phyloP scores from a whole-genome alignment of 768 basidiomycete species.

The Macrolepiota dolichaula region DNA sequence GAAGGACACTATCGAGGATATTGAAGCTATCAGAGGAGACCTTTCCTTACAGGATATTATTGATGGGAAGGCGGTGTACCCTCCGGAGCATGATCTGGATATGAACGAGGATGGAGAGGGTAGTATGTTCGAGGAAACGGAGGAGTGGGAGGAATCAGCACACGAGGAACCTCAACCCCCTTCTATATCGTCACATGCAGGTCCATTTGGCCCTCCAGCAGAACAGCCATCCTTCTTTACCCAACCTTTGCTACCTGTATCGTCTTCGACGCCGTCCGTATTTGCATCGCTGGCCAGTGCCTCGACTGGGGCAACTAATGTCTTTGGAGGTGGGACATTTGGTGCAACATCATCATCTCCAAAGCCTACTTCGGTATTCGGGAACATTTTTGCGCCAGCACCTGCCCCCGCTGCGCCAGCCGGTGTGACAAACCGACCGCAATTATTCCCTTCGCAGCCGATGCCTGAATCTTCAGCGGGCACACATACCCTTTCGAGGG shows the following conservation, averaged over 20 bases:
- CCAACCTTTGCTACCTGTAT: conserved; percentile 4
- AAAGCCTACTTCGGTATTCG: conserved; percentile 22
- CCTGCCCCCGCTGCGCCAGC: conserved; percentile 18
- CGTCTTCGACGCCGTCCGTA: conserved; percentile 16
- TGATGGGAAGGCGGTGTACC: conserved; percentile 49
- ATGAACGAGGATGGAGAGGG: conserved; percentile 25
- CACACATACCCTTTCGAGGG: background rate
- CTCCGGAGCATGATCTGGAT: conserved; percentile 22
- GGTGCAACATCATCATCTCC: conserved; percentile 20
- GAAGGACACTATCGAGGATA: conserved; percentile 73
- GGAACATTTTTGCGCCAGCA: conserved; percentile 15
- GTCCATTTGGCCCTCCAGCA: background rate
- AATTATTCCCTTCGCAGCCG: background rate
- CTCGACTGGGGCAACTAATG: conserved; percentile 29
- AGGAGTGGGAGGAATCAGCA: conserved; percentile 13
- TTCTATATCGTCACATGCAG: background rate
- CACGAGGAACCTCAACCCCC: background rate
- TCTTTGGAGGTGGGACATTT: conserved; percentile 34
- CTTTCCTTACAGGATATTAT: conserved; percentile 62
- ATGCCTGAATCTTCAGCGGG: background rate
- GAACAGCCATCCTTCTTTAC: conserved; percentile 1
- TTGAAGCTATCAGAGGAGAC: conserved; percentile 60
- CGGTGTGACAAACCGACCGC: background rate
- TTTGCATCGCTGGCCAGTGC: conserved; percentile 16
- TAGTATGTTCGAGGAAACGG: conserved; percentile 18